Conservation (phyloP, 176 grass and related monocot genomes). For the Miscanthus lutarioriparius region DNA sequence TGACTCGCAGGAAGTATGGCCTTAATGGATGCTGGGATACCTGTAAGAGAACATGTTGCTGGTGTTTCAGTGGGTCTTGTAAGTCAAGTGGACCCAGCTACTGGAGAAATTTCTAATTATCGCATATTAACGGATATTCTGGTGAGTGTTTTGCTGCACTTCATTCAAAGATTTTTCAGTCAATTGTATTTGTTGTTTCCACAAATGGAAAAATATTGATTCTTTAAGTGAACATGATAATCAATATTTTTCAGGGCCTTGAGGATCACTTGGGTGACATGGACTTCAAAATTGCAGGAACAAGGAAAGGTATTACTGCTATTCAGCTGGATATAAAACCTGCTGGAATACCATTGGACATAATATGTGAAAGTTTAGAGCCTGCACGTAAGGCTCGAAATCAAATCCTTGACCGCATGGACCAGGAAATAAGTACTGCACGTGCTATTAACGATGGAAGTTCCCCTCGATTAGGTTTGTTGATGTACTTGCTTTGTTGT, state of each 20-base stretch:
- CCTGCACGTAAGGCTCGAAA: slow-evolving; percentile 73
- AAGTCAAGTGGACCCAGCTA: slow-evolving; percentile 64
- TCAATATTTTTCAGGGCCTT: slow-evolving; percentile 67
- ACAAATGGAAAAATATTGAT: slow-evolving; percentile 5
- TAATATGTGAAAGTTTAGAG: slow-evolving; percentile 93
- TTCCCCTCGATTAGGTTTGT: slow-evolving; percentile 80
- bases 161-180: slow-evolving; percentile 3
- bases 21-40: slow-evolving; percentile 99
- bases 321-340: slow-evolving; percentile 99
- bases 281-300: slow-evolving; percentile 99
- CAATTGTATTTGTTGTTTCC: slow-evolving; percentile 6
- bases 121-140: slow-evolving; percentile 95
- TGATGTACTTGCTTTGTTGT: not conserved
- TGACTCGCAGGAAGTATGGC: slow-evolving; percentile 75
- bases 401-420: slow-evolving; percentile 94
- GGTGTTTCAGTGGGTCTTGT: slow-evolving; percentile 98
- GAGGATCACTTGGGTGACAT: slow-evolving; percentile 98
- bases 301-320: slow-evolving; percentile 92
- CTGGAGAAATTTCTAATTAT: slow-evolving; percentile 74
- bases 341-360: slow-evolving; percentile 95
- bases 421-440: slow-evolving; percentile 84
- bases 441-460: slow-evolving; percentile 71
- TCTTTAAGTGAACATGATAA: slow-evolving; percentile 18
- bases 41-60: slow-evolving; percentile 97
- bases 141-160: slow-evolving; percentile 47